phyloP scores from a whole-genome alignment of 2,329 filamentous ascomycete genomes.

The Fragosphaeria purpurea region DNA sequence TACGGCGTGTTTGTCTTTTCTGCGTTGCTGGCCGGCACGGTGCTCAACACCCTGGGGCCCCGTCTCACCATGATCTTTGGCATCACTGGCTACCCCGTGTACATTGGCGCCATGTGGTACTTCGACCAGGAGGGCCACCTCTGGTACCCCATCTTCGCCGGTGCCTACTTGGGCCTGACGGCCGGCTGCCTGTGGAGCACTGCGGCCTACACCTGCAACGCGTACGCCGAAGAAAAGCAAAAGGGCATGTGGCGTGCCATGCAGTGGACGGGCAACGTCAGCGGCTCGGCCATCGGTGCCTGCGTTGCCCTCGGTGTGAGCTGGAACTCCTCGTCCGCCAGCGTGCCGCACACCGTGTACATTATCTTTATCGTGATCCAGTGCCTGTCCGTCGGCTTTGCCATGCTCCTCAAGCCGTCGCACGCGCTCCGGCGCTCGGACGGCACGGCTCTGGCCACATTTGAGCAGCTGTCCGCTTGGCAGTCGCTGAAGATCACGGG shows the following conservation, averaged over 20 bases:
- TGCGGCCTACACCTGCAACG: slow-evolving; percentile 21
- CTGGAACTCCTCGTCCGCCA: neutral
- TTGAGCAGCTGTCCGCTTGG: slow-evolving; percentile 16
- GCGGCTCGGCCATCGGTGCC: slow-evolving; percentile 19
- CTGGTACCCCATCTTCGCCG: slow-evolving; percentile 17
- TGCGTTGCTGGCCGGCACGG: slow-evolving; percentile 17
- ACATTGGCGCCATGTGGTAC: slow-evolving; percentile 21
- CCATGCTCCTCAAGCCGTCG: slow-evolving; percentile 13
- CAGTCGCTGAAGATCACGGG: slow-evolving; percentile 22
- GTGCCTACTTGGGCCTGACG: slow-evolving; percentile 19
- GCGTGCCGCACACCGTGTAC: slow-evolving; percentile 17
- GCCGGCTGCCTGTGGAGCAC: slow-evolving; percentile 22
- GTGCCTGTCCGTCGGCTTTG: slow-evolving; percentile 7
- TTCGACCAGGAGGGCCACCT: slow-evolving; percentile 17
- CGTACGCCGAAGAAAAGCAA: slow-evolving; percentile 24
- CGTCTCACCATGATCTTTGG: slow-evolving; percentile 12
- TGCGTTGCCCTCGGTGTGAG: slow-evolving; percentile 7
- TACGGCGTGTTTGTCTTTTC: slow-evolving; percentile 21
- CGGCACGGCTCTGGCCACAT: slow-evolving; percentile 17
- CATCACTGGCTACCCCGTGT: slow-evolving; percentile 18
- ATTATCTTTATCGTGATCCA: slow-evolving; percentile 19
- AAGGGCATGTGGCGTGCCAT: slow-evolving; percentile 21
- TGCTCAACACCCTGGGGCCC: slow-evolving; percentile 19
- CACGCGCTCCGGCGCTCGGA: slow-evolving; percentile 18
- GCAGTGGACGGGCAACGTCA: slow-evolving; percentile 20